Conservation (phyloP, 352 stramenopile genomes). For the Phytophthora ramorum region DNA sequence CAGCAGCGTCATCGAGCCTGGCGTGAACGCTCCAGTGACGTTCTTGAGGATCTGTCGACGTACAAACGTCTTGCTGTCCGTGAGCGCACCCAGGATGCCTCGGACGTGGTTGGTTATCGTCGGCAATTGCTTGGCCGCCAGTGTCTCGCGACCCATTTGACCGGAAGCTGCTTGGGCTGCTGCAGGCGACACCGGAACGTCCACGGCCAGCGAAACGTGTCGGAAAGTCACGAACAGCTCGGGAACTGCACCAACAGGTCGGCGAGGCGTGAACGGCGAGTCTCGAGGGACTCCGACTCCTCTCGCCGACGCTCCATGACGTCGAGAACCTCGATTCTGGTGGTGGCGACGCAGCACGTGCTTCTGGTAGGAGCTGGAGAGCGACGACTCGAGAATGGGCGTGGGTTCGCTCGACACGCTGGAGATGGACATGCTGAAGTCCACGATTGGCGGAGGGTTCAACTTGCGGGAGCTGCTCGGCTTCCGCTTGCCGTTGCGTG, state of each 20-base stretch:
- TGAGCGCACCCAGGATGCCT: conserved; percentile 43
- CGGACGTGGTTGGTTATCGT: conserved; percentile 60
- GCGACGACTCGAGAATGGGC: conserved; percentile 37
- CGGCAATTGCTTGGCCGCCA: conserved; percentile 52
- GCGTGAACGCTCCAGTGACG: conserved; percentile 47
- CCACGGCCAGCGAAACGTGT: conserved; percentile 42
- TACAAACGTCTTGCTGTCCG: conserved; percentile 46
- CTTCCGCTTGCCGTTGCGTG: conserved; percentile 25
- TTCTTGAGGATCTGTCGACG: conserved; percentile 55
- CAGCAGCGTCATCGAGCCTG: conserved; percentile 56
- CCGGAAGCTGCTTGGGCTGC: conserved; percentile 24
- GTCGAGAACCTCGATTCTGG: conserved; percentile 21
- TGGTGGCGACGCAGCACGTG: conserved; percentile 38
- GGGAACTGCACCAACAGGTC: conserved; percentile 31
- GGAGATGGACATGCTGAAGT: conserved; percentile 40
- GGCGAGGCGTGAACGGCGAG: conserved; percentile 36
- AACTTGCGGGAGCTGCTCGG: conserved; percentile 20
- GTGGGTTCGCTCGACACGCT: conserved; percentile 39
- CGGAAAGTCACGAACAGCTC: conserved; percentile 45
- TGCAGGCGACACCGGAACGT: conserved; percentile 31
- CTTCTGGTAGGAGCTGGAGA: conserved; percentile 35
- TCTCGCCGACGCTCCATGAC: conserved; percentile 10
- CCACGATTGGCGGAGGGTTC: neutral
- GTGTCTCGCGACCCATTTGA: conserved; percentile 35
- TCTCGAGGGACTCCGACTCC: conserved; percentile 7